Percentiles rank a stretch among this genome's conserved stretches.
Conservation (phyloP, 257 asterid species). For the Solanum bulbocastanum region DNA sequence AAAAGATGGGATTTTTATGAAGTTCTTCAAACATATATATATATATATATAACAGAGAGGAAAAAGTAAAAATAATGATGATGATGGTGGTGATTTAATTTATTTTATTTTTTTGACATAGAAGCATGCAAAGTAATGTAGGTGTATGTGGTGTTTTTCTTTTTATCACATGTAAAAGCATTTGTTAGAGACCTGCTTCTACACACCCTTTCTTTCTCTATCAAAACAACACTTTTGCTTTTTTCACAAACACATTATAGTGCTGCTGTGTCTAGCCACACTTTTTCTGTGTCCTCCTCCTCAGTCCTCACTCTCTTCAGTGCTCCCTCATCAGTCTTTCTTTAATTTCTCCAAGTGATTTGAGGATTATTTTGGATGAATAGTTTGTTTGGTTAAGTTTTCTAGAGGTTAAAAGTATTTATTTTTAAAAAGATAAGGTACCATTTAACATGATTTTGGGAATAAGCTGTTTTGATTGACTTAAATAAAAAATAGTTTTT, state of each 20-base stretch:
- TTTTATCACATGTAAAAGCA: not conserved
- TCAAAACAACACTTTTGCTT: slow-evolving; percentile 7
- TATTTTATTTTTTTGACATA: not conserved
- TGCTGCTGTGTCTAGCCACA: not conserved
- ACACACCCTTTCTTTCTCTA: slow-evolving; percentile 16
- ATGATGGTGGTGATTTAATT: not conserved
- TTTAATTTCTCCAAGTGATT: not conserved
- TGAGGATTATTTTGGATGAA: not conserved
- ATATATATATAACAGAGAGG: not conserved
- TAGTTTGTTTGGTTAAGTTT: not conserved
- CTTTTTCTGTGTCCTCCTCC: not conserved
- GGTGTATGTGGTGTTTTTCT: not conserved
- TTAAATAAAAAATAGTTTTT: too few species aligned
- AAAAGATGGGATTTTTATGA: not conserved
- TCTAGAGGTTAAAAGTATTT: too few species aligned
- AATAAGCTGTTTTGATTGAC: too few species aligned
- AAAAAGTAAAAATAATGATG: not conserved
- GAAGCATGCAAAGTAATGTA: not conserved
- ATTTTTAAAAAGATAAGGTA: too few species aligned
- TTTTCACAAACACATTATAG: not conserved
- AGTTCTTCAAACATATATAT: not conserved
- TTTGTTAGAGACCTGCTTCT: not conserved
- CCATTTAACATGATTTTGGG: too few species aligned
- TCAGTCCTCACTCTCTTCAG: not conserved
- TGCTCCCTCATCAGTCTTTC: not conserved